Base-by-base conservation (phyloP, 768 basidiomycete species). In the Tricholoma saponaceum region DNA sequence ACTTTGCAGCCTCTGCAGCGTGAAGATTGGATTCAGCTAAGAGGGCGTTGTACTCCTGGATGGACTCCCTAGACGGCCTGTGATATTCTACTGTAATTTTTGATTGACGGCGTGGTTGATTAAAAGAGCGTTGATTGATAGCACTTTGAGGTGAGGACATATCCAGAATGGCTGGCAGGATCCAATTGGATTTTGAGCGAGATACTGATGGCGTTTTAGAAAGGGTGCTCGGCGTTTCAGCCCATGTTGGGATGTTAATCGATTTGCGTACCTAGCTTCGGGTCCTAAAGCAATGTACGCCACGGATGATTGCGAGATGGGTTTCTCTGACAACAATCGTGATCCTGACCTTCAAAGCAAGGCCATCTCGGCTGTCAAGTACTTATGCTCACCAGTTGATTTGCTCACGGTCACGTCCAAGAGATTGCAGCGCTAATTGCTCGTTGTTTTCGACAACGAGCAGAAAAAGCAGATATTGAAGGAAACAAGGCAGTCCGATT, bases 71-170 rank as follows among this genome's bases (percentile, higher is more conserved):
- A 10, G 85, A 86, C 2, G 89, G 89, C 16, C 85, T 77, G 73
- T 89, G 84, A 69, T 89, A 87, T 66, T 92, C 87, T 69, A 92
- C 78, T 14, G 87, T 85, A 55, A 82, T 84, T 76, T 82, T 86
- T 25, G 85, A 85, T 63, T 78, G 76, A 63, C 76, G 73, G 60
- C 71, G 75, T 61, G 74, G 73, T 56, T 77, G 74, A 63, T 77
- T 75, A 58, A 70, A 70, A 53, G 72, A 70, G 64, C 76, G 76
- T 70, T 78, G 79, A 71, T 81, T 80, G 65, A 78, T 72, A 63
- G 76, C 72, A 67, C 76, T 75, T 63, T 79, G 79, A 54, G 80
- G 62, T 52, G 74, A 75, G 61, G 75, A 74, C 77, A 79, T 79
- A 60, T 65, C 65, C 63, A 60, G 61, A 52, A 53, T 53, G 51